A percentile compares a stretch with the other conserved stretches of the same genome.
These are phyloP conservation scores for Psophocarpus tetragonolobus DNA, from an alignment of 306 rosid species.

Conservation along the genomic window DNA sequence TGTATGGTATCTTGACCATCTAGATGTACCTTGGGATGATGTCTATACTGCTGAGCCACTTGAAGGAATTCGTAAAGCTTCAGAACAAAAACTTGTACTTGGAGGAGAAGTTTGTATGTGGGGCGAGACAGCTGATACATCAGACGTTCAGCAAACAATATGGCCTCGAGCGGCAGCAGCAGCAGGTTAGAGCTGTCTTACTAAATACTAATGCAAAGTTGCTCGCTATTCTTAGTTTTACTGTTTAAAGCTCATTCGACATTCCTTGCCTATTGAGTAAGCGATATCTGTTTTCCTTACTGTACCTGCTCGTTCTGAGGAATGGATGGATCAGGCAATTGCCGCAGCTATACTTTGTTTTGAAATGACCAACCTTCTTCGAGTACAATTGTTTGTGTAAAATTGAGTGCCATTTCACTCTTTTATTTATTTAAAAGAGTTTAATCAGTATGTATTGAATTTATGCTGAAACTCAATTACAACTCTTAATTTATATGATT, in stretches of 20 bases:
- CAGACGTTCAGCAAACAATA: slow-evolving; percentile 86
- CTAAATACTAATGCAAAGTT: not conserved
- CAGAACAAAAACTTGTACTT: slow-evolving; percentile 72
- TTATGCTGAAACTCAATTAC: no score
- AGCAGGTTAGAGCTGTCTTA: slow-evolving; percentile 64
- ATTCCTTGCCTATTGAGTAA: not conserved
- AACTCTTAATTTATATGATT: no score
- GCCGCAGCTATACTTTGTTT: not conserved
- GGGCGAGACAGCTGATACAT: slow-evolving; percentile 81
- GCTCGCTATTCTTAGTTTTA: not conserved
- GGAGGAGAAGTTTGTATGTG: slow-evolving; percentile 99
- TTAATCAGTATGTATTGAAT: no score
- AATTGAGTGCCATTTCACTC: not conserved
- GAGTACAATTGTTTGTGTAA: not conserved
- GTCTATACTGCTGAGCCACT: slow-evolving; percentile 80
- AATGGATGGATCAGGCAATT: not conserved
- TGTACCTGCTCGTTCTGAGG: not conserved
- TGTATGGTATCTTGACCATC: slow-evolving; percentile 92
- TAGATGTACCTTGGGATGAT: slow-evolving; percentile 82
- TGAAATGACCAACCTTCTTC: not conserved
- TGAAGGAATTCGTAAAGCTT: slow-evolving; percentile 60
- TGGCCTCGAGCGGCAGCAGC: slow-evolving; percentile 99
- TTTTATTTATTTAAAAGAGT: not conserved
- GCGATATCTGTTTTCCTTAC: slow-evolving; percentile 2
- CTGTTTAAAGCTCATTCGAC: not conserved